Base-by-base conservation (phyloP, 1,139 yeast genomes). In the Spathaspora jeffriesii region DNA sequence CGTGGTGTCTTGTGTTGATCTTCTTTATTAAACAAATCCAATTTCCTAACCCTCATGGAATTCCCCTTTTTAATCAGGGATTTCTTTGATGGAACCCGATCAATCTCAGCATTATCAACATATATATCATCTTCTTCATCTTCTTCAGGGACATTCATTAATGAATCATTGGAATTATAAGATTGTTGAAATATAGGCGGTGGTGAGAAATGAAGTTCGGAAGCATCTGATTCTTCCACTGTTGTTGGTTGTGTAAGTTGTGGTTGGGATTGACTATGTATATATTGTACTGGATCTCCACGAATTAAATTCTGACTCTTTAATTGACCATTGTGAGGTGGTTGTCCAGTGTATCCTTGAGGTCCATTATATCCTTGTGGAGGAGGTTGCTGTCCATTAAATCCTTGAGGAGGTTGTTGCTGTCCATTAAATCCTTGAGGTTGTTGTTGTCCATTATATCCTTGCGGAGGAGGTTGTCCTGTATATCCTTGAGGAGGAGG, bases 81-180 rank as follows among this genome's bases (percentile, higher is more conserved):
- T 44, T 70, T 71, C 43, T 78, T 56, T 2, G 78, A 50, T 18
- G 62, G 58, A 1, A 63, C 64, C 17, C 57, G 27, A n/a, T 55
- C 59, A 13, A 60, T 63, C 9, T 63, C 64, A 15, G 60, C 63
- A 10, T 60, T 58, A 9, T 67, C 72, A 45, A 68, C 67, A 54
- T 70, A 70, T 6, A 67, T 65, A 5, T n/a, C 31, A 41, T 41
- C 64, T 40, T 68, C 73, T 43, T 73, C 79, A 8, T 68, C 73
- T 56, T 73, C 79, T 53, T 73, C 79, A 2, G 63, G 63, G 0
- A 74, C 76, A 50, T 73, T 69, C 67, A 64, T 67, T 8, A 73
- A 54, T 1, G 76, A 71, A 46, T 74, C 79, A 43, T 60, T 68
- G 1, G 77, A 71, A 37, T 46, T 46, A 14, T 44, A 42, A 17